phyloP scores from a whole-genome alignment of 345 rosid genomes.

The Dipteronia sinensis region DNA sequence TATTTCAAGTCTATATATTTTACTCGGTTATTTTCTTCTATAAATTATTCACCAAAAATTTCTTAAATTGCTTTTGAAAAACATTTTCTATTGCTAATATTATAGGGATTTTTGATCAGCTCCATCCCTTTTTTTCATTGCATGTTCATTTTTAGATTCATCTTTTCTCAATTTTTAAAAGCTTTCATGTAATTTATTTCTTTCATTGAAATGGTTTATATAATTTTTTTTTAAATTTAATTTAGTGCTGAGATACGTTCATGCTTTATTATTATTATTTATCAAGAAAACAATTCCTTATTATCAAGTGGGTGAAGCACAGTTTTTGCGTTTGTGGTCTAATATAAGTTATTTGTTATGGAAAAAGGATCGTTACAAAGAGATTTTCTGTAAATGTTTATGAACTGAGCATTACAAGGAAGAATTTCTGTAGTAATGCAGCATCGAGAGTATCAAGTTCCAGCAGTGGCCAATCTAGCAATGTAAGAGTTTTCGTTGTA shows the following conservation, averaged over 20 bases:
- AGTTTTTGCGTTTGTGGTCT: not conserved
- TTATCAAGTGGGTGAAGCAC: not conserved
- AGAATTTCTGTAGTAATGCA: constrained; percentile 31
- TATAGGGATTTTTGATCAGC: too few species aligned
- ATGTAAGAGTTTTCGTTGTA: constrained; percentile 23
- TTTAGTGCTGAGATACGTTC: not conserved
- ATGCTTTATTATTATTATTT: not conserved
- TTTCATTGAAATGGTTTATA: not conserved
- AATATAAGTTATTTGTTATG: not conserved
- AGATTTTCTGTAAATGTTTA: constrained; percentile 22
- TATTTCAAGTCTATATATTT: not conserved
- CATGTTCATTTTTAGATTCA: not conserved
- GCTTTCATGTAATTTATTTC: too few species aligned
- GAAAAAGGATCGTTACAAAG: constrained; percentile 36
- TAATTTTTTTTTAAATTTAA: too few species aligned
- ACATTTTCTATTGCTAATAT: too few species aligned
- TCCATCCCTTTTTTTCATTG: not conserved
- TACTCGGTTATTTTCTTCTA: not conserved
- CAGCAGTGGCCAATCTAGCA: constrained; percentile 13
- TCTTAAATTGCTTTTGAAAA: not conserved
- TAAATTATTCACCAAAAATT: not conserved
- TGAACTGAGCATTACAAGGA: constrained; percentile 27
- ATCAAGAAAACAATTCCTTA: not conserved
- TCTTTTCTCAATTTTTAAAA: not conserved
- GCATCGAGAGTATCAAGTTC: constrained; percentile 21